Percentiles rank a stretch among this genome's conserved stretches.
phyloP scores from a whole-genome alignment of 768 basidiomycete genomes.

The Omphalotus guepiniiformis region DNA sequence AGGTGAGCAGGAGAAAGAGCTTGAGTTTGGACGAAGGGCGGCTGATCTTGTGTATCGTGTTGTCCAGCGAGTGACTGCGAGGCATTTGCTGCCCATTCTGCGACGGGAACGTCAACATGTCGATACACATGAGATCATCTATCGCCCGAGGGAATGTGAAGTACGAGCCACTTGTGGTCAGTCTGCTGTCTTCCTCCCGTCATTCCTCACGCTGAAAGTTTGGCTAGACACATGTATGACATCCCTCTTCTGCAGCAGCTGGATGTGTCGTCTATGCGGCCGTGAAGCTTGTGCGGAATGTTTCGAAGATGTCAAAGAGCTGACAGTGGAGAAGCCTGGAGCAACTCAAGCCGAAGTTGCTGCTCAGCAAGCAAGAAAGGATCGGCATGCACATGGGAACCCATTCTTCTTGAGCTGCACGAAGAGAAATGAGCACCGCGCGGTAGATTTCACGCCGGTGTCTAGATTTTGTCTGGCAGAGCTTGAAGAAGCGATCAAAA shows the following conservation, averaged over 20 bases:
- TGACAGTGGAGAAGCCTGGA: constrained; percentile 51
- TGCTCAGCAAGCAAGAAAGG: constrained; percentile 46
- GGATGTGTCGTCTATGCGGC: constrained; percentile 90
- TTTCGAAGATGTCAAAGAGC: constrained; percentile 60
- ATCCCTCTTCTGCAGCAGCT: constrained; percentile 84
- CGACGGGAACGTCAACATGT: constrained; percentile 63
- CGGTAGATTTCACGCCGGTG: constrained; percentile 71
- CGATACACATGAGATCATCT: constrained; percentile 51
- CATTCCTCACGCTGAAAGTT: constrained; percentile 8
- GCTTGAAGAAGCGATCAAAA: constrained; percentile 56
- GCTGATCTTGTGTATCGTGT: constrained; percentile 8
- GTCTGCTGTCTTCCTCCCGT: constrained; percentile 19
- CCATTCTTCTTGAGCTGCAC: constrained; percentile 75
- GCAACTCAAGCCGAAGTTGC: constrained; percentile 45
- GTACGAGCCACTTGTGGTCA: constrained; percentile 83
- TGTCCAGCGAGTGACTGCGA: constrained; percentile 59
- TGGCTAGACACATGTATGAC: constrained; percentile 86
- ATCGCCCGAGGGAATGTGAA: constrained; percentile 73
- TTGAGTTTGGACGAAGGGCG: background rate
- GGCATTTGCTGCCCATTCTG: constrained; percentile 63
- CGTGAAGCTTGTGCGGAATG: constrained; percentile 88
- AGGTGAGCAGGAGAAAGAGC: constrained; percentile 41
- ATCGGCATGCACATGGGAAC: constrained; percentile 59
- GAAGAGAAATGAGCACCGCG: constrained; percentile 64
- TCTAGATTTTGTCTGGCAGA: constrained; percentile 69